These are phyloP conservation scores for Biscutella laevigata DNA, from an alignment of 441 rosid species.

Conservation along the genomic window DNA sequence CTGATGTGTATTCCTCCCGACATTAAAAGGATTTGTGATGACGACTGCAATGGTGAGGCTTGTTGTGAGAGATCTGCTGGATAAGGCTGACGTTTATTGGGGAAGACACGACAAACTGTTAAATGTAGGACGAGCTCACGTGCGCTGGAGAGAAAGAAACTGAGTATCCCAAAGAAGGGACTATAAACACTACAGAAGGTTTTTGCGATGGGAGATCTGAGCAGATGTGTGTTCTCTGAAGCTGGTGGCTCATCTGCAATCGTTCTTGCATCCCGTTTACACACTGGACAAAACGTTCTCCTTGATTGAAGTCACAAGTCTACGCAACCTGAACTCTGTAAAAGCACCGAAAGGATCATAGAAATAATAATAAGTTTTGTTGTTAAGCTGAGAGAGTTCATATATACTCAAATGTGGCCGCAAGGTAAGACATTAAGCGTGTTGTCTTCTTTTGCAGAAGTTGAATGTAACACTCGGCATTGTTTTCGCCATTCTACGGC, in stretches of 20 bases:
- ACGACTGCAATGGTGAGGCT: constrained; percentile 24
- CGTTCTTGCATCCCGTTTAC: constrained; percentile 76
- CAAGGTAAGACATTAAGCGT: constrained; percentile 80
- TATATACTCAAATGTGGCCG: constrained; percentile 48
- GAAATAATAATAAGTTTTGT: neutral
- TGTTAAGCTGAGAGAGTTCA: neutral
- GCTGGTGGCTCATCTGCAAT: constrained; percentile 52
- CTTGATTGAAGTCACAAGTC: constrained; percentile 80
- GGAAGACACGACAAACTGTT: constrained; percentile 36
- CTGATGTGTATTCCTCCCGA: neutral
- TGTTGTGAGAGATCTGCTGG: constrained; percentile 40
- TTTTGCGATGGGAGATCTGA: constrained; percentile 33
- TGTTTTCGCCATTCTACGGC: constrained; percentile 67
- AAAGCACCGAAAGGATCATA: constrained; percentile 6
- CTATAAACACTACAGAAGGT: constrained; percentile 48
- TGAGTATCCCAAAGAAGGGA: constrained; percentile 30
- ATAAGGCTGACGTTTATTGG: constrained; percentile 34
- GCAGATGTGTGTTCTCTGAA: constrained; percentile 73
- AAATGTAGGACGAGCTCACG: constrained; percentile 41
- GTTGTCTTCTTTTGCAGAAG: constrained; percentile 58
- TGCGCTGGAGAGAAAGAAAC: constrained; percentile 37
- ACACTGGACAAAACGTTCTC: constrained; percentile 89
- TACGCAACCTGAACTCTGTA: constrained; percentile 73
- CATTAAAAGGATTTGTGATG: constrained; percentile 31
- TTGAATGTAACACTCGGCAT: constrained; percentile 81